phyloP scores from a whole-genome alignment of 352 stramenopile species.

The Pythium dissotocum region DNA sequence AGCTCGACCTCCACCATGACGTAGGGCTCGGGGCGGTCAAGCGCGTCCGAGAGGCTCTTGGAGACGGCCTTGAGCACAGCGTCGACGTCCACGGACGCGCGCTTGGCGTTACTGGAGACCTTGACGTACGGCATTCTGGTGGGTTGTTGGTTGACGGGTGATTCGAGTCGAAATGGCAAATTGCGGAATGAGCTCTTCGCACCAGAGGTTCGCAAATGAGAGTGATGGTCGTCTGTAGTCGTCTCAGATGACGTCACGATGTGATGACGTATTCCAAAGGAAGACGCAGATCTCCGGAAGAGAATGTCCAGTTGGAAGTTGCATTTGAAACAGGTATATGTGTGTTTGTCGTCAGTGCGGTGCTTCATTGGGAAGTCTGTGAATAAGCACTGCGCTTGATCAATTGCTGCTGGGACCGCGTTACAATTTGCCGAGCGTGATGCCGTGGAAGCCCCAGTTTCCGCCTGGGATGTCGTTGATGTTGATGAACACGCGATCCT shows the following conservation, averaged over 20 bases:
- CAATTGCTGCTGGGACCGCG: too few species aligned
- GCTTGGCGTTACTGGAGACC: slow-evolving; percentile 45
- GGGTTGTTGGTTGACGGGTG: not conserved
- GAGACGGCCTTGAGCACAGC: slow-evolving; percentile 34
- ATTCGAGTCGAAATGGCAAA: not conserved
- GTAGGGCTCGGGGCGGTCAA: slow-evolving; percentile 37
- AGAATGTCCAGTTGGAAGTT: too few species aligned
- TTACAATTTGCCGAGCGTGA: too few species aligned
- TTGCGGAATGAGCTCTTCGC: not conserved
- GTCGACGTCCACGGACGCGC: slow-evolving; percentile 34
- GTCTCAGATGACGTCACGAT: too few species aligned
- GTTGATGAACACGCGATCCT: slow-evolving; percentile 42
- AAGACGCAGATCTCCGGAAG: too few species aligned
- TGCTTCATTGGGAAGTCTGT: too few species aligned
- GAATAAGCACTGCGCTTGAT: too few species aligned
- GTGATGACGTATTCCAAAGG: too few species aligned
- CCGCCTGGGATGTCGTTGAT: slow-evolving; percentile 32
- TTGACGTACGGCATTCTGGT: slow-evolving; percentile 43
- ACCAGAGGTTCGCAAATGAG: too few species aligned
- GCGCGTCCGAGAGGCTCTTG: slow-evolving; percentile 38
- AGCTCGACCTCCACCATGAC: slow-evolving; percentile 49
- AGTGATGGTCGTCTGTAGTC: too few species aligned
- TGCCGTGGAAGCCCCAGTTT: slow-evolving; percentile 47
- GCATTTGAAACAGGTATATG: too few species aligned
- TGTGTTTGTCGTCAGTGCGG: too few species aligned